Percentiles rank a stretch among this genome's conserved stretches.
Conservation (phyloP, 192 early-diverging fungal species). For the Geosiphon pyriformis region DNA sequence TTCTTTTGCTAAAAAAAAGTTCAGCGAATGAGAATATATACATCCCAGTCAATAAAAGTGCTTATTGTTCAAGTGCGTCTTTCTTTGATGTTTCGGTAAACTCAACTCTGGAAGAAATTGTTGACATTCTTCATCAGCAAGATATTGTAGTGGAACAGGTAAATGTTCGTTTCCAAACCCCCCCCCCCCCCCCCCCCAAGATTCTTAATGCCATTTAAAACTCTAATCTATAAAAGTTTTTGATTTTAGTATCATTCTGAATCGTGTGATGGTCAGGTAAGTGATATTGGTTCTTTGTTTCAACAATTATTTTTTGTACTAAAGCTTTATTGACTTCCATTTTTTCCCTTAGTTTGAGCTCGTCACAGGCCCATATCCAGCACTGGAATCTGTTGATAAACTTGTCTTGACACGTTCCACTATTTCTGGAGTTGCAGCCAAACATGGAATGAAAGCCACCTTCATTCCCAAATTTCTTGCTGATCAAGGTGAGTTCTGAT, state of each 20-base stretch:
- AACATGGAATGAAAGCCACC: background rate
- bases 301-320: background rate
- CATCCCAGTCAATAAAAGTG: background rate
- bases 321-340: background rate
- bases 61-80: background rate
- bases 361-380: background rate
- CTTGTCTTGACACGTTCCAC: constrained; percentile 4
- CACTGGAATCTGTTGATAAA: constrained; percentile 6
- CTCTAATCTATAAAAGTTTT: no score
- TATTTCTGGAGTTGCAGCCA: constrained; percentile 10
- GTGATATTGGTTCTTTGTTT: no score
- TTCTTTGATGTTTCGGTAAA: background rate
- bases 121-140: background rate
- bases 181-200: background rate
- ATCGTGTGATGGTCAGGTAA: background rate
- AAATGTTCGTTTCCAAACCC: background rate
- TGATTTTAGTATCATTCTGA: constrained; percentile 15
- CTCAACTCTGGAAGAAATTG: constrained; percentile 1
- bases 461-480: constrained; percentile 9
- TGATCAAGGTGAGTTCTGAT: constrained; percentile 1
- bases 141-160: constrained; percentile 7
- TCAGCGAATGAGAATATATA: background rate
- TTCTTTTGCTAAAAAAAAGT: background rate
- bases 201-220: no score
- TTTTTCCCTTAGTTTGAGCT: constrained; percentile 1